Conservation (phyloP, 78 protist genomes). For the Dictyostelium brefeldianum region DNA sequence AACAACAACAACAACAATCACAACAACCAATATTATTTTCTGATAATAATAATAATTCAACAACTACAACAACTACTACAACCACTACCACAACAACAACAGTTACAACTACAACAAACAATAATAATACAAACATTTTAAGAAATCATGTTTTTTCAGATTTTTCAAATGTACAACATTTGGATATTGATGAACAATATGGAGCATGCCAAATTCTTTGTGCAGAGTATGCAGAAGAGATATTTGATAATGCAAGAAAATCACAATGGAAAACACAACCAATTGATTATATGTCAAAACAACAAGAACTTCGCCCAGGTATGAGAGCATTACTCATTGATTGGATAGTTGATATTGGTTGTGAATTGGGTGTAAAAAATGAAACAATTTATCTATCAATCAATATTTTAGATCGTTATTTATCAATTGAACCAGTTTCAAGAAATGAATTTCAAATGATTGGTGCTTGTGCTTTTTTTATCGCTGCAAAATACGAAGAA, state of each 20-base stretch:
- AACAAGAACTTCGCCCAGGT: slow-evolving; percentile 81
- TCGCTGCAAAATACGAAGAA: slow-evolving; percentile 89
- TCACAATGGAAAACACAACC: slow-evolving; percentile 53
- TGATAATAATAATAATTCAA: too few species aligned
- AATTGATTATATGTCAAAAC: slow-evolving; percentile 65
- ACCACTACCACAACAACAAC: background rate
- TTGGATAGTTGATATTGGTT: slow-evolving; percentile 94
- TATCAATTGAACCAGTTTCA: slow-evolving; percentile 74
- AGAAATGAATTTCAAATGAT: slow-evolving; percentile 92
- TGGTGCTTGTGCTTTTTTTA: slow-evolving; percentile 87
- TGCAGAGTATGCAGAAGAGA: slow-evolving; percentile 51
- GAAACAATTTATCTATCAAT: slow-evolving; percentile 93
- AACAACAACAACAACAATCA: too few species aligned
- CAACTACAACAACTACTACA: background rate
- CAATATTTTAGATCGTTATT: slow-evolving; percentile 95
- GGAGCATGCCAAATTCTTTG: slow-evolving; percentile 29
- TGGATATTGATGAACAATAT: slow-evolving; percentile 32
- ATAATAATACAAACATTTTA: background rate
- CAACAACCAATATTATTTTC: too few species aligned
- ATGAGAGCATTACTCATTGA: slow-evolving; percentile 92
- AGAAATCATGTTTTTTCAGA: slow-evolving; percentile 27
- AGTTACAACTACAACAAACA: background rate
- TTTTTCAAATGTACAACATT: background rate
- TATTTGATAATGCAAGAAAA: slow-evolving; percentile 32
- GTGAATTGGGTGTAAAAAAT: slow-evolving; percentile 70